phyloP scores from a whole-genome alignment of 2,329 filamentous ascomycete genomes.

The Aschersonia sp. region DNA sequence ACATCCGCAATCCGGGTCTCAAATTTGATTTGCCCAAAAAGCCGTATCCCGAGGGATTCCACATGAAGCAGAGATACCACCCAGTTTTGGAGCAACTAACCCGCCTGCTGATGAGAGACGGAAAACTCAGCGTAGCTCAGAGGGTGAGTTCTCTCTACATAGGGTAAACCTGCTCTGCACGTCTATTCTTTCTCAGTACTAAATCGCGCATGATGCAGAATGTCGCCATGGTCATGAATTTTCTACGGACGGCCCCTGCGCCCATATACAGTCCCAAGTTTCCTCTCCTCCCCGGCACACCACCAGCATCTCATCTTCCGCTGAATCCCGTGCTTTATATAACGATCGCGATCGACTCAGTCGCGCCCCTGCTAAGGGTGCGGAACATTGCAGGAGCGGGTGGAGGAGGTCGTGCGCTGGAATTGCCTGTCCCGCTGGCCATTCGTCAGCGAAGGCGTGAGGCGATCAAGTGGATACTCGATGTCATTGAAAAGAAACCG shows the following conservation, averaged over 20 bases:
- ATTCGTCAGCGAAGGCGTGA: slow-evolving; percentile 61
- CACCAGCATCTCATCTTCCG: slow-evolving; percentile 66
- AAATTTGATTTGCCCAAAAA: slow-evolving; percentile 63
- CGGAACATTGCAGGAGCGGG: slow-evolving; percentile 60
- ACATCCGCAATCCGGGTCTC: slow-evolving; percentile 36
- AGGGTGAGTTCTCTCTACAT: slow-evolving; percentile 35
- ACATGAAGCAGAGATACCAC: slow-evolving; percentile 70
- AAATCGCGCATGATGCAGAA: slow-evolving; percentile 36
- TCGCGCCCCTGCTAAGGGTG: slow-evolving; percentile 77
- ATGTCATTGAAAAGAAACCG: slow-evolving; percentile 64
- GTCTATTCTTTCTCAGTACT: slow-evolving; percentile 5
- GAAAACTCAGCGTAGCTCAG: slow-evolving; percentile 82
- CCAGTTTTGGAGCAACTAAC: slow-evolving; percentile 76
- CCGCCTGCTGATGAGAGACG: slow-evolving; percentile 79
- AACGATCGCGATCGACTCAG: slow-evolving; percentile 78
- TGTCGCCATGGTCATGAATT: slow-evolving; percentile 69
- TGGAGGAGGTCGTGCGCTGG: slow-evolving; percentile 73
- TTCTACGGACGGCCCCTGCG: slow-evolving; percentile 70
- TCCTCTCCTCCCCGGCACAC: slow-evolving; percentile 61
- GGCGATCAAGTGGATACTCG: slow-evolving; percentile 81
- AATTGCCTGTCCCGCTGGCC: slow-evolving; percentile 65
- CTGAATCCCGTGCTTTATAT: slow-evolving; percentile 85
- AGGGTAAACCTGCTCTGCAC: background rate
- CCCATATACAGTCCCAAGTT: slow-evolving; percentile 59
- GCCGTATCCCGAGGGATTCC: slow-evolving; percentile 47